These are phyloP conservation scores for Linum usitatissimum DNA, from an alignment of 345 rosid species.

Conservation along the genomic window DNA sequence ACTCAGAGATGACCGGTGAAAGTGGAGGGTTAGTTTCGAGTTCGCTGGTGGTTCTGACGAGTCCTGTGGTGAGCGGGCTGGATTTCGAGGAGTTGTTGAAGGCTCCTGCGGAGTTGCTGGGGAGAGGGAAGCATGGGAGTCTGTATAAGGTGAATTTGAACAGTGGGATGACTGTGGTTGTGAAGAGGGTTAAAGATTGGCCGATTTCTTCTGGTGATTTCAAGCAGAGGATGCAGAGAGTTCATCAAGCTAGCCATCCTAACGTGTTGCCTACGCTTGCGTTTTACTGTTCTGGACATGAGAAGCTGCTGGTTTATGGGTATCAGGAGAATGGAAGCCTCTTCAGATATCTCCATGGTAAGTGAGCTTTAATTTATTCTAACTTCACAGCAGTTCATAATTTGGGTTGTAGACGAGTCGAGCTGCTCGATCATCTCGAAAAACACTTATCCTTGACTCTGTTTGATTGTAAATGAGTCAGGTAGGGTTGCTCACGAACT, in stretches of 20 bases:
- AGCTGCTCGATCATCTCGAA: too few species aligned
- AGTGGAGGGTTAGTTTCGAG: conserved; percentile 21
- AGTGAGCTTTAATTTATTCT: background rate
- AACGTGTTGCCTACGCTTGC: conserved; percentile 41
- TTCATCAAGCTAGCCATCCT: conserved; percentile 38
- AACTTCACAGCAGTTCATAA: too few species aligned
- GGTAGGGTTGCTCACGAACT: too few species aligned
- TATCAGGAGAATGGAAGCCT: conserved; percentile 46
- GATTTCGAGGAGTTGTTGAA: conserved; percentile 42
- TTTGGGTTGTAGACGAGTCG: too few species aligned
- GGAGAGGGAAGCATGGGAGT: conserved; percentile 41
- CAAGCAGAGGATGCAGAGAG: conserved; percentile 39
- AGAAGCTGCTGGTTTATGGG: conserved; percentile 50
- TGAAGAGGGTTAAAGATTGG: conserved; percentile 59
- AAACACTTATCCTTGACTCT: too few species aligned
- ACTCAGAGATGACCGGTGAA: conserved; percentile 20
- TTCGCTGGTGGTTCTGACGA: conserved; percentile 37
- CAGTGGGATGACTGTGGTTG: conserved; percentile 32
- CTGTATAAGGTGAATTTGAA: conserved; percentile 40
- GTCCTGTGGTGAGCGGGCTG: conserved; percentile 23
- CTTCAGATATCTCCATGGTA: conserved; percentile 43
- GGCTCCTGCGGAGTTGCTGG: conserved; percentile 60
- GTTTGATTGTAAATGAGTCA: too few species aligned
- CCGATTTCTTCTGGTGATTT: conserved; percentile 28
- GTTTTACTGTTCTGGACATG: conserved; percentile 37